Evolutionary conservation across 768 basidiomycete species (phyloP).

Genomic region (Termitomyces sp.): DNA sequence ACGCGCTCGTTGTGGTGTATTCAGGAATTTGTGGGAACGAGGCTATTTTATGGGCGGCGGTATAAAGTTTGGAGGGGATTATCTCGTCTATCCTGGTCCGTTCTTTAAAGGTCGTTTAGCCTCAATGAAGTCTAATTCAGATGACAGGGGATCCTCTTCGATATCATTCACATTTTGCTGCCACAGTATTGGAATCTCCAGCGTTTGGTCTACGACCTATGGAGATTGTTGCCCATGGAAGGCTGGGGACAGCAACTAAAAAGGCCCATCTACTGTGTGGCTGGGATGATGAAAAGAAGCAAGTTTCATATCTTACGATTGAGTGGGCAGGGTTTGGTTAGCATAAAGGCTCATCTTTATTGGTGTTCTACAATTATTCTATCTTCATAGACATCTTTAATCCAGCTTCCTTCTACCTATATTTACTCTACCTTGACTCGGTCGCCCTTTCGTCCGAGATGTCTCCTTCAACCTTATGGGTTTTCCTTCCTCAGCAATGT

Average conservation of each 20-base stretch:
- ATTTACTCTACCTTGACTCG: constrained; percentile 25
- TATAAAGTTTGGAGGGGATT: constrained; percentile 94
- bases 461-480: constrained; percentile 23
- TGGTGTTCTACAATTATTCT: constrained; percentile 7
- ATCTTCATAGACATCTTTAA: constrained; percentile 18
- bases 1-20: constrained; percentile 74
- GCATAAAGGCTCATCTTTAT: neutral
- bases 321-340: constrained; percentile 91
- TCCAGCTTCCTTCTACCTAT: constrained; percentile 44
- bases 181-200: constrained; percentile 70
- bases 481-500: constrained; percentile 57
- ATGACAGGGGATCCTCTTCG: constrained; percentile 81
- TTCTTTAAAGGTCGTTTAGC: neutral
- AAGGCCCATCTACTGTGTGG: constrained; percentile 90
- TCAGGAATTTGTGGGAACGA: constrained; percentile 74
- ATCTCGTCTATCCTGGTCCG: constrained; percentile 91
- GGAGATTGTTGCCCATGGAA: constrained; percentile 93
- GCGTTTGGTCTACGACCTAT: constrained; percentile 64
- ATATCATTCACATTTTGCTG: constrained; percentile 95
- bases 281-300: constrained; percentile 69
- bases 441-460: constrained; percentile 11
- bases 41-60: constrained; percentile 87
- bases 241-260: constrained; percentile 95
- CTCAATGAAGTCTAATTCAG: neutral
- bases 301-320: constrained; percentile 71